Evolutionary conservation across 148 eudicot genomes (phyloP).

Genomic region (Diospyros lotus): DNA sequence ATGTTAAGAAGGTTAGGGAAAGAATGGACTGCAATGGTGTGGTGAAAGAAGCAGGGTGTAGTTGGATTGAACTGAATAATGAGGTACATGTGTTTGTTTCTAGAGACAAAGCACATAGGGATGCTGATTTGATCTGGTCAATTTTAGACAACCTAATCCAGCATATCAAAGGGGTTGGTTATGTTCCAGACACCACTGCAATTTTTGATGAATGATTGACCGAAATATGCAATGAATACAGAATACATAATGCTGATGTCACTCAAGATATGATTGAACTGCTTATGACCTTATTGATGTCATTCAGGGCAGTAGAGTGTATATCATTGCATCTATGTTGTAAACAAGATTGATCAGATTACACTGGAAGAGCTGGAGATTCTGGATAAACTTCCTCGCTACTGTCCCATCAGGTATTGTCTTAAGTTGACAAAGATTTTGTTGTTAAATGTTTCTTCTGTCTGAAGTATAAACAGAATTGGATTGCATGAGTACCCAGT

Average conservation of each 20-base stretch:
- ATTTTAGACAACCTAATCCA: slow-evolving; percentile 30
- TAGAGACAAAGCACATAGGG: slow-evolving; percentile 39
- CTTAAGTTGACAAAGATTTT: not conserved
- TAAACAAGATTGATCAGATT: slow-evolving; percentile 96
- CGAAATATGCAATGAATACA: slow-evolving; percentile 81
- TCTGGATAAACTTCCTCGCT: slow-evolving; percentile 94
- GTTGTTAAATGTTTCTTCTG: not conserved
- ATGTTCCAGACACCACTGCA: slow-evolving; percentile 18
- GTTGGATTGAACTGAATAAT: slow-evolving; percentile 57
- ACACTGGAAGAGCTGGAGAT: slow-evolving; percentile 95
- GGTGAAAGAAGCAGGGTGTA: slow-evolving; percentile 62
- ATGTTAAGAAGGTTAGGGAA: slow-evolving; percentile 48
- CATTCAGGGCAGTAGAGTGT: slow-evolving; percentile 92
- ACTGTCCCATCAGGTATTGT: slow-evolving; percentile 90
- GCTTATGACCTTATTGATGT: slow-evolving; percentile 99
- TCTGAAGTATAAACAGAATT: too few species aligned
- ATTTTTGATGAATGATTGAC: slow-evolving; percentile 16
- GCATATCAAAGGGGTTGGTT: slow-evolving; percentile 33
- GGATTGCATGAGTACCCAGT: not conserved
- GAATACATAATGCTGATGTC: slow-evolving; percentile 93
- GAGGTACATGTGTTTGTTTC: slow-evolving; percentile 48
- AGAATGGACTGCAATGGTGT: slow-evolving; percentile 53
- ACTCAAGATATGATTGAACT: slow-evolving; percentile 81
- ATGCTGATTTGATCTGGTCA: slow-evolving; percentile 32
- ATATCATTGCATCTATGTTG: slow-evolving; percentile 92